Evolutionary conservation across 1,284 basidiomycete species (phyloP), one percentile per base, ranked within the genome.

Genomic region (Sporisorium scitamineum): DNA sequence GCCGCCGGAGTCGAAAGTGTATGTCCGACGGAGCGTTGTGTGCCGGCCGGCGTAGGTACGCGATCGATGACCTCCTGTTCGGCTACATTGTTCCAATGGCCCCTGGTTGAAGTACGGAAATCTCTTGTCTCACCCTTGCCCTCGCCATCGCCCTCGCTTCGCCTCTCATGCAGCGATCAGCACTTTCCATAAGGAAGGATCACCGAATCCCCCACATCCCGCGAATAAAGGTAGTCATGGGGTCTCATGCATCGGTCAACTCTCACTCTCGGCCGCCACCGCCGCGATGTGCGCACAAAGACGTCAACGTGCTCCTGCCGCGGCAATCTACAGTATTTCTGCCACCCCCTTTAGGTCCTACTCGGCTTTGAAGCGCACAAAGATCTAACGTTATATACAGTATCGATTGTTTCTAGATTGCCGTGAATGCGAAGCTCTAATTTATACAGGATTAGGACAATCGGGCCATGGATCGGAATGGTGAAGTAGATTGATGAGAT

Each of bases 391-490:
- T n/a, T n/a, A n/a, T n/a, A n/a, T n/a, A n/a, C n/a, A n/a, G n/a
- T n/a, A 20, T 29, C 7, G 29, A n/a, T 11, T 20, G 26, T 5
- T 39, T 34, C 11, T 13, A 22, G 31, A 53, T 39, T 9, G 22
- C 32, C 26, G 22, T 29, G 9, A 10, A 16, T 45, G 18, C 45
- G 31, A 16, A 13, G 22, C 26, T 50, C 32, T 42, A 63, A 20
- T 41, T 34, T 34, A n/a, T n/a, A 75, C 32, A 31, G 62, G 72
- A 48, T 41, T 45, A 0, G 62, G 72, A 52, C 63, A 56, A 32
- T 70, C 72, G 4, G 72, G 72, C 63, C 62, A 75, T 9, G 72
- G 51, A 50, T 75, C 65, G 45, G 39, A 54, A 32, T 70, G 66
- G 13, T 60, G 59, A n/a, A 75, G 51, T 44, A 67, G 22, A 18